These are phyloP conservation scores for Cicer arietinum DNA, from an alignment of 306 rosid species.

Conservation along the genomic window DNA sequence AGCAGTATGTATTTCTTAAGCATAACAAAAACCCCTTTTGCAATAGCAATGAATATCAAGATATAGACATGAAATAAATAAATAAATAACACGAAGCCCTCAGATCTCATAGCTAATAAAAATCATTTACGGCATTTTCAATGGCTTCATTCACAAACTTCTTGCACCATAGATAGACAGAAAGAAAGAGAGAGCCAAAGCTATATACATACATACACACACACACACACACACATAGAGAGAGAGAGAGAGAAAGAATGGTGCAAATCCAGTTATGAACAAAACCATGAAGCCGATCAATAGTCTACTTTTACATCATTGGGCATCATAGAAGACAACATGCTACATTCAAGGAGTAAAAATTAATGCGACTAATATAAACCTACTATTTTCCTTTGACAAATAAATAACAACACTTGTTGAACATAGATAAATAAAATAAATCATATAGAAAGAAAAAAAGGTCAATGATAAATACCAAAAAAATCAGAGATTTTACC, in stretches of 20 bases:
- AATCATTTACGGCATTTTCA: constrained; percentile 23
- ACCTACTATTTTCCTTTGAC: too few relatives aligned
- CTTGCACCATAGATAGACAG: constrained; percentile 11
- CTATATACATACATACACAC: not conserved
- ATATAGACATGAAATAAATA: not conserved
- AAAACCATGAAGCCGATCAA: constrained; percentile 36
- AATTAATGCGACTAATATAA: too few relatives aligned
- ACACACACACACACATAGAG: not conserved
- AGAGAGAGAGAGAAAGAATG: constrained; percentile 6
- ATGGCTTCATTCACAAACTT: constrained; percentile 25
- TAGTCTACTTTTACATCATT: constrained; percentile 35
- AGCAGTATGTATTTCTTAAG: not conserved
- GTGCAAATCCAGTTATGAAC: constrained; percentile 42
- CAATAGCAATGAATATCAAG: not conserved
- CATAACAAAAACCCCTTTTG: not conserved
- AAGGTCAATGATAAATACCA: not conserved
- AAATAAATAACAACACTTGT: too few relatives aligned
- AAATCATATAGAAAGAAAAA: not conserved
- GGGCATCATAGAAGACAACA: constrained; percentile 39
- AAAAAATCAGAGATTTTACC: not conserved
- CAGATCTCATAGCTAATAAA: constrained; percentile 29
- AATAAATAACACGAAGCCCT: constrained; percentile 4
- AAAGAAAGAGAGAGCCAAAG: not conserved
- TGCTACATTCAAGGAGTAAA: not conserved
- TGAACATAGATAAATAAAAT: not conserved